Evolutionary conservation across 75 land plant species (phyloP).

Genomic region (Sequoiadendron giganteum): DNA sequence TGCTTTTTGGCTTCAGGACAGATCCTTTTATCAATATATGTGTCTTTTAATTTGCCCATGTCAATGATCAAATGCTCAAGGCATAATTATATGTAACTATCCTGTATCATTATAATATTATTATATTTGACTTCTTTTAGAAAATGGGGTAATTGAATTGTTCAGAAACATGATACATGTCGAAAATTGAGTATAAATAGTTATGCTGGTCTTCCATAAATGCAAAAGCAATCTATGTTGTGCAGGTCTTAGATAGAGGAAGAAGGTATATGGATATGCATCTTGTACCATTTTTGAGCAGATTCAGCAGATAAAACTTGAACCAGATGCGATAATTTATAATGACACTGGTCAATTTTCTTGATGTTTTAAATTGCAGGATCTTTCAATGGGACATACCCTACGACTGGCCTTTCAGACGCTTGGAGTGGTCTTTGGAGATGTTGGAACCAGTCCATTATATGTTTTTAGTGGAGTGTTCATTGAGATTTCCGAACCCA

Average conservation of each 20-base stretch:
- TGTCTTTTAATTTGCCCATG: too few species aligned
- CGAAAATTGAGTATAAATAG: background rate
- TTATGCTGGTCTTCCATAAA: background rate
- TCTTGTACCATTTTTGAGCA: background rate
- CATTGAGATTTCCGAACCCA: conserved; percentile 41
- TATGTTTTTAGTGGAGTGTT: conserved; percentile 90
- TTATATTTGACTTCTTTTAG: background rate
- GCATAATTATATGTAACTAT: background rate
- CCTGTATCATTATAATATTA: background rate
- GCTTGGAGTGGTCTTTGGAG: conserved; percentile 95
- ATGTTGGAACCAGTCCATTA: conserved; percentile 94
- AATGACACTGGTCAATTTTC: background rate
- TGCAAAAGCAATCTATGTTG: background rate
- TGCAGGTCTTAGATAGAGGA: background rate
- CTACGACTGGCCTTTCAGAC: conserved; percentile 79
- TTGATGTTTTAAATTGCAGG: conserved; percentile 36
- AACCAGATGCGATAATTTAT: background rate
- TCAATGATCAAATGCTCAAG: too few species aligned
- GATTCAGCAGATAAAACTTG: background rate
- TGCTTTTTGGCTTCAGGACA: too few species aligned
- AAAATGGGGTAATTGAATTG: background rate
- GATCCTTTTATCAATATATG: too few species aligned
- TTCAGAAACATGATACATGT: background rate
- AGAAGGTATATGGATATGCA: background rate
- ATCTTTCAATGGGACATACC: conserved; percentile 43